Percentiles rank a stretch among this genome's conserved stretches.
These are phyloP conservation scores for Clarkia xantiana DNA, from an alignment of 345 rosid species.

Conservation along the genomic window DNA sequence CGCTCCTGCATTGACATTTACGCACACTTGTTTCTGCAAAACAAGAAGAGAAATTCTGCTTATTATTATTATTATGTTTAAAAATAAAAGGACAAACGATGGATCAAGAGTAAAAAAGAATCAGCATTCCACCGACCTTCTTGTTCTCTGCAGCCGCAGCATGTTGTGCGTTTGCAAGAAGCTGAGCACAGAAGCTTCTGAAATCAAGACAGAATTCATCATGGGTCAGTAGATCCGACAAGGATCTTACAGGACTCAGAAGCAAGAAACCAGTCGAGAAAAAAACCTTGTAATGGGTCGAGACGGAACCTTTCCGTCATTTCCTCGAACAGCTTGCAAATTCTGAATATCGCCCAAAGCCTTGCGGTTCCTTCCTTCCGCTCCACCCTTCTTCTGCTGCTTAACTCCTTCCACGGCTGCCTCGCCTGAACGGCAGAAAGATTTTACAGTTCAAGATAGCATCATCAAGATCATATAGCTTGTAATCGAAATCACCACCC, in stretches of 20 bases:
- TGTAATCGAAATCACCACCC: too few species aligned
- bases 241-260: neutral
- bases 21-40: constrained; percentile 33
- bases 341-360: constrained; percentile 88
- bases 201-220: neutral
- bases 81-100: too few species aligned
- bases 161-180: constrained; percentile 74
- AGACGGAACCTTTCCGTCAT: constrained; percentile 29
- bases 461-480: too few species aligned
- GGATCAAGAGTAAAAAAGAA: neutral
- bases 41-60: neutral
- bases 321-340: constrained; percentile 36
- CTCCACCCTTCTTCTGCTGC: constrained; percentile 43
- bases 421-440: constrained; percentile 23
- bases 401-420: constrained; percentile 20
- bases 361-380: constrained; percentile 49
- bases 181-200: constrained; percentile 69
- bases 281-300: constrained; percentile 74
- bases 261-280: neutral
- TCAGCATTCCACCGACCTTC: constrained; percentile 24
- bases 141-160: constrained; percentile 51
- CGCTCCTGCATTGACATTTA: constrained; percentile 6
- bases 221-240: neutral
- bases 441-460: too few species aligned
- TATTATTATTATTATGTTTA: too few species aligned